phyloP scores from a whole-genome alignment of 139 green algal species.

The Dunaliella sp. region DNA sequence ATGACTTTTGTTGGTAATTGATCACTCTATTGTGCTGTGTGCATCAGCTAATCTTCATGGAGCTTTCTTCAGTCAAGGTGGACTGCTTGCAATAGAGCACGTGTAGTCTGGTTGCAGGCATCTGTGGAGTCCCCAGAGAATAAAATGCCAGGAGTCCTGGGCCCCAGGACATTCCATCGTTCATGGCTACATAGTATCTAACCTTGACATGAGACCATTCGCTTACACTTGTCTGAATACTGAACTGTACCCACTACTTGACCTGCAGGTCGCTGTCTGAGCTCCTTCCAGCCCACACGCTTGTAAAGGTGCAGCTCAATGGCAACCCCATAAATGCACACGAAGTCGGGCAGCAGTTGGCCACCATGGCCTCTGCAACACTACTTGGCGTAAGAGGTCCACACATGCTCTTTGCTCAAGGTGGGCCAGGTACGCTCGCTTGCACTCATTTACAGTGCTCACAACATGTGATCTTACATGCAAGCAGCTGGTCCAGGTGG shows the following conservation, averaged over 20 bases:
- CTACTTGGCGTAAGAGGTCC: neutral
- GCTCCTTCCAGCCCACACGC: neutral
- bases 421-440: neutral
- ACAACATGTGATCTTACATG: too few relatives aligned
- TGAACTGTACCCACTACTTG: neutral
- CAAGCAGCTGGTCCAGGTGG: too few relatives aligned
- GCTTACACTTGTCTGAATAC: neutral
- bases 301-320: neutral
- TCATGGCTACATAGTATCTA: neutral
- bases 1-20: too few relatives aligned
- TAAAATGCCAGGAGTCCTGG: too few relatives aligned
- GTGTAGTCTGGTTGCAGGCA: too few relatives aligned
- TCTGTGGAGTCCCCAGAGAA: too few relatives aligned
- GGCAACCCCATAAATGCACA: neutral
- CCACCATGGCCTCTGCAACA: neutral
- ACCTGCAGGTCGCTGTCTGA: neutral
- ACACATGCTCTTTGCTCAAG: neutral
- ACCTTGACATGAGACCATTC: neutral
- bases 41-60: neutral
- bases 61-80: too few relatives aligned
- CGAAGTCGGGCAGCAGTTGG: neutral
- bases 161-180: too few relatives aligned
- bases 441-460: neutral
- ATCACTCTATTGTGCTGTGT: neutral
- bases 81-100: too few relatives aligned